phyloP scores from a whole-genome alignment of 176 grass and related monocot genomes.

The Alloteropsis semialata region DNA sequence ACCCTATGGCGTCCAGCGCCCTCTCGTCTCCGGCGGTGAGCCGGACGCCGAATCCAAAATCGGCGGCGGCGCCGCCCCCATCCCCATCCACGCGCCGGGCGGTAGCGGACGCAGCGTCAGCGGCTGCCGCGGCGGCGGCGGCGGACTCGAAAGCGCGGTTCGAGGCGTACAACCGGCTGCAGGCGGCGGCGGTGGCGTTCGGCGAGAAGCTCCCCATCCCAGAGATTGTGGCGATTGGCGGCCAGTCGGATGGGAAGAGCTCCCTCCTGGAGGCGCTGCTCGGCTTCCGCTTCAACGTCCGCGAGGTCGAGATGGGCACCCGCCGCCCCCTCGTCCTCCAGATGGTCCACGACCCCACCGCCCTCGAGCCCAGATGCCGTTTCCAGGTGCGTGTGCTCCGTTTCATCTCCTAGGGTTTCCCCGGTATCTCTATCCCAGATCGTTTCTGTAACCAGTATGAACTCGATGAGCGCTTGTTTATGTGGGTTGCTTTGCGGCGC shows the following conservation, averaged over 20 bases:
- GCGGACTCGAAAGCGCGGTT: slow-evolving; percentile 74
- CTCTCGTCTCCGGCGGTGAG: slow-evolving; percentile 37
- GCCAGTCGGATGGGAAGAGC: slow-evolving; percentile 95
- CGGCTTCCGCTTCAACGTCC: slow-evolving; percentile 94
- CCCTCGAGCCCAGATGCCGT: slow-evolving; percentile 87
- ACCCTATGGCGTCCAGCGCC: slow-evolving; percentile 48
- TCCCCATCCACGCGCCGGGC: slow-evolving; percentile 32
- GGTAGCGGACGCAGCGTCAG: slow-evolving; percentile 14
- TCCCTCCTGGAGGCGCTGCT: slow-evolving; percentile 91
- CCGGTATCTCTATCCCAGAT: not conserved
- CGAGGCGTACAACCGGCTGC: slow-evolving; percentile 98
- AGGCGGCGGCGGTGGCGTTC: slow-evolving; percentile 86
- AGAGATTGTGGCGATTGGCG: slow-evolving; percentile 86
- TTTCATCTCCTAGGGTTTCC: slow-evolving; percentile 3
- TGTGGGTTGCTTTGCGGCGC: not conserved
- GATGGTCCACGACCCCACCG: slow-evolving; percentile 89
- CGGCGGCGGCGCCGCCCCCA: slow-evolving; percentile 12
- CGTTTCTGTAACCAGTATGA: not conserved
- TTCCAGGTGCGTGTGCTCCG: slow-evolving; percentile 62
- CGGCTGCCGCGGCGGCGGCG: slow-evolving; percentile 20
- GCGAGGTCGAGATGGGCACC: slow-evolving; percentile 99
- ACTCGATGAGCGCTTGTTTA: slow-evolving; percentile 22
- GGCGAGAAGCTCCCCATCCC: slow-evolving; percentile 94
- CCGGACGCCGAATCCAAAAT: slow-evolving; percentile 53
- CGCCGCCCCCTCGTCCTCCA: slow-evolving; percentile 92